Conservation (phyloP, 345 rosid species). For the Moricandia moricandioides region DNA sequence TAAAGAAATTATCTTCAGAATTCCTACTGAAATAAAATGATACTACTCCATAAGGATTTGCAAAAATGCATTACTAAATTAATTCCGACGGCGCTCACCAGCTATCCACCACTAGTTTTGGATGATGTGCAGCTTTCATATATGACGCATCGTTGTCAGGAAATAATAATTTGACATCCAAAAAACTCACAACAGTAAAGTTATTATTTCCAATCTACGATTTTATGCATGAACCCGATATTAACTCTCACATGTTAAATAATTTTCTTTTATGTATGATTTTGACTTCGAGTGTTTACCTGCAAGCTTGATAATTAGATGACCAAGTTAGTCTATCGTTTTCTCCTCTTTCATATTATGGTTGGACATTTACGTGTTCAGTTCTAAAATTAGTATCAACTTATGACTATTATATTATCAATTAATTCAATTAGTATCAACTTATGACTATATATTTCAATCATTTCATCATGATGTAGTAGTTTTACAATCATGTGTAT, state of each 20-base stretch:
- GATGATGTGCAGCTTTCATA: conserved; percentile 18
- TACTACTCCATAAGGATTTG: neutral
- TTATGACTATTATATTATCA: neutral
- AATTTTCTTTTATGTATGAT: conserved; percentile 8
- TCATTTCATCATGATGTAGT: neutral
- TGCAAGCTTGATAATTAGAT: neutral
- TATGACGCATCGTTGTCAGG: neutral
- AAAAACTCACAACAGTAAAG: neutral
- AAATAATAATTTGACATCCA: neutral
- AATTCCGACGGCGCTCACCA: conserved; percentile 2
- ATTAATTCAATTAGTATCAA: neutral
- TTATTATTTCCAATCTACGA: conserved; percentile 3
- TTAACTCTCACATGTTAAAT: conserved; percentile 15
- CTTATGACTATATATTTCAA: neutral
- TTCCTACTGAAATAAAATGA: neutral
- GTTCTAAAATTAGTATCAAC: neutral
- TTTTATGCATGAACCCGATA: neutral
- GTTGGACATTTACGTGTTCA: conserved; percentile 1
- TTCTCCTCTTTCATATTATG: neutral
- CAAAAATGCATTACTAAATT: conserved; percentile 2
- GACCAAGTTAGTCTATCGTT: conserved; percentile 8
- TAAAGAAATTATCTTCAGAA: neutral
- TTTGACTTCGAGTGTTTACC: neutral
- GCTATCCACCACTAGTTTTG: neutral
- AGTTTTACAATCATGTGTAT: neutral